Evolutionary conservation across 2,329 filamentous ascomycete species (phyloP).

Genomic region (Nigrograna mackinnonii): DNA sequence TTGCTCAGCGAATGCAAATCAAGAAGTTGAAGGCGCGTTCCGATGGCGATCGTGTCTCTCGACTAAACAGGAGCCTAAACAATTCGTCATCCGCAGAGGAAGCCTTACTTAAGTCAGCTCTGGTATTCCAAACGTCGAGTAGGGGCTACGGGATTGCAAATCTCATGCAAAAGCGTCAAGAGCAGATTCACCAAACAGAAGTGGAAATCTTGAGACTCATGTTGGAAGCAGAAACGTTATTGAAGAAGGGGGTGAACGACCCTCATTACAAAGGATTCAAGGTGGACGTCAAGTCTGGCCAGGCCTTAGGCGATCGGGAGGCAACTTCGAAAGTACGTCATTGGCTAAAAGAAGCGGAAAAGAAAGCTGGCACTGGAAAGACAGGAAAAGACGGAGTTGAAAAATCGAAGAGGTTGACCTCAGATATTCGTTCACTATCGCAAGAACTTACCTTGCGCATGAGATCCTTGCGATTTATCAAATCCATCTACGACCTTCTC

Average conservation of each 20-base stretch:
- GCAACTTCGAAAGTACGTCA: constrained; percentile 8
- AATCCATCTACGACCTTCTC: constrained; percentile 14
- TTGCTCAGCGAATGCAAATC: constrained; percentile 53
- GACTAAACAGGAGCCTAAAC: constrained; percentile 52
- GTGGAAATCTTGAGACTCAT: constrained; percentile 16
- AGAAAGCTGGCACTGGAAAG: too few species aligned
- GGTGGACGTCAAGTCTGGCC: constrained; percentile 13
- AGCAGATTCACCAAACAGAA: constrained; percentile 14
- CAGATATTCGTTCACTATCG: constrained; percentile 18
- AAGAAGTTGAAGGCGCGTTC: constrained; percentile 41
- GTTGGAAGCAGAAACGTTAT: constrained; percentile 18
- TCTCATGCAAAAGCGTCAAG: constrained; percentile 16
- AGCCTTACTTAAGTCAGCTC: constrained; percentile 53
- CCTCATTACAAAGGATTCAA: constrained; percentile 14
- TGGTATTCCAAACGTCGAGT: constrained; percentile 17
- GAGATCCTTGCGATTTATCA: constrained; percentile 27
- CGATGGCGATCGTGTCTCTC: constrained; percentile 38
- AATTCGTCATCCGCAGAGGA: constrained; percentile 54
- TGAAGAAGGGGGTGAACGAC: constrained; percentile 1
- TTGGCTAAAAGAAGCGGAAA: constrained; percentile 13
- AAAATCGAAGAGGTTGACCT: constrained; percentile 8
- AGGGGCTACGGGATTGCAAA: constrained; percentile 16
- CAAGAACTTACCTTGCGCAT: constrained; percentile 20
- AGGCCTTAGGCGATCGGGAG: constrained; percentile 27
- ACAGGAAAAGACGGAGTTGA: too few species aligned